Percentiles rank a stretch among this genome's conserved stretches.
Evolutionary conservation across 108 stramenopile genomes (phyloP).

Genomic region (Cyclotella choctawhatcheeana): DNA sequence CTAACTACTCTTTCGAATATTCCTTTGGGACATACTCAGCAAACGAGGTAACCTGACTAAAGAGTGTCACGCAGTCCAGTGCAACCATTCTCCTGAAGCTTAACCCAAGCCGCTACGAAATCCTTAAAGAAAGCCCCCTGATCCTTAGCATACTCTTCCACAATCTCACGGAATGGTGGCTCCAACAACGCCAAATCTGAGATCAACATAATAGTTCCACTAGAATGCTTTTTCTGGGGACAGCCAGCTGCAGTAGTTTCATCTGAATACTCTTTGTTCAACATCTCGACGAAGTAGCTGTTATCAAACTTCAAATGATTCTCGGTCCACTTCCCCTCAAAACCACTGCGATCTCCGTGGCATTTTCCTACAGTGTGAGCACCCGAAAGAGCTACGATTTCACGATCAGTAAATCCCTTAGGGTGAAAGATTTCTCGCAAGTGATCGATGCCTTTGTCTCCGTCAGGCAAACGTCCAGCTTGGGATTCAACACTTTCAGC

Average conservation of each 20-base stretch:
- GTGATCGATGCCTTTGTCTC: constrained; percentile 59
- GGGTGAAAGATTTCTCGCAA: constrained; percentile 77
- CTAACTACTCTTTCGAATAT: too few relatives aligned
- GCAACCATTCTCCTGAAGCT: constrained; percentile 57
- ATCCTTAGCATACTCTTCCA: constrained; percentile 49
- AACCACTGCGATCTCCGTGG: constrained; percentile 62
- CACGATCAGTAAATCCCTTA: constrained; percentile 77
- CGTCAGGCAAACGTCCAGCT: constrained; percentile 60
- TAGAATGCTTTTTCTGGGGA: constrained; percentile 38
- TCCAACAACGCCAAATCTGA: constrained; percentile 57
- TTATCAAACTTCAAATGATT: constrained; percentile 53
- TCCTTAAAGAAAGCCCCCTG: constrained; percentile 47
- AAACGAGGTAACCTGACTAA: constrained; percentile 8
- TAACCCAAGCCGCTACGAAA: constrained; percentile 43
- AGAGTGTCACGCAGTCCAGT: constrained; percentile 45
- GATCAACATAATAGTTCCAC: constrained; percentile 49
- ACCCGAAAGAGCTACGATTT: constrained; percentile 71
- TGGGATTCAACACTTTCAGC: constrained; percentile 33
- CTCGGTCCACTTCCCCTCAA: constrained; percentile 64
- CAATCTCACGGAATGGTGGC: constrained; percentile 36
- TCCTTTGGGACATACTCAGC: too few relatives aligned
- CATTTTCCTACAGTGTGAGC: constrained; percentile 74
- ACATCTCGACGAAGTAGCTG: constrained; percentile 58
- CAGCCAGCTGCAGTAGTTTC: constrained; percentile 48
- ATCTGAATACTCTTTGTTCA: constrained; percentile 43